Percentiles rank a stretch among this genome's conserved stretches.
Conservation (phyloP, 345 rosid species). For the Pseudoturritis turrita region DNA sequence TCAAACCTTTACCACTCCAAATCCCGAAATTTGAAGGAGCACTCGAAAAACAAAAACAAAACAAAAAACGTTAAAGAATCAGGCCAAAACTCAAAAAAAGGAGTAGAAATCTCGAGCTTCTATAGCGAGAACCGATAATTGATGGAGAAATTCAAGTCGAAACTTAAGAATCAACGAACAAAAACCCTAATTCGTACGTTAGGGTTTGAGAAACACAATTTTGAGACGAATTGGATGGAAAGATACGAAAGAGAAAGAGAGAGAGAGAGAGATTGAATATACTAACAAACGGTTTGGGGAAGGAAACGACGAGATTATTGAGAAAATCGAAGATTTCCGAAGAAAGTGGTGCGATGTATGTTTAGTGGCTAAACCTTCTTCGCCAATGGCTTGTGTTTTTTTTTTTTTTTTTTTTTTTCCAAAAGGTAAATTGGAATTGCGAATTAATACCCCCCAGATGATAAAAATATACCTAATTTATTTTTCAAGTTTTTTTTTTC, state of each 20-base stretch:
- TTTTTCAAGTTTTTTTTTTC: background rate
- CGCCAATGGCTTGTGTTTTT: conserved; percentile 23
- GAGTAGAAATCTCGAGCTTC: background rate
- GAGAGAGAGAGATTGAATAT: background rate
- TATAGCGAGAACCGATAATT: background rate
- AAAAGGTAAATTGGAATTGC: conserved; percentile 10
- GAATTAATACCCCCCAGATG: background rate
- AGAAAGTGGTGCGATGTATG: conserved; percentile 5
- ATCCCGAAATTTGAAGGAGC: background rate
- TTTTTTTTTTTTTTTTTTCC: no score
- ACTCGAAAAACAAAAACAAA: background rate
- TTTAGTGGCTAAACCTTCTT: conserved; percentile 30
- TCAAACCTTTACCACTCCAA: background rate
- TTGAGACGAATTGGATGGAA: background rate
- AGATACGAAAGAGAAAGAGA: background rate
- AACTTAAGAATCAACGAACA: background rate
- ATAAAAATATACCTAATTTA: background rate
- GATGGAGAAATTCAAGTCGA: background rate
- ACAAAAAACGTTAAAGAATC: background rate
- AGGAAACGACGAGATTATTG: background rate
- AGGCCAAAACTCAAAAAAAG: background rate
- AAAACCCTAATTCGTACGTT: conserved; percentile 27
- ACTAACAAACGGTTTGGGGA: background rate
- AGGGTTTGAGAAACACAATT: conserved; percentile 22
- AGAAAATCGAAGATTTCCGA: no score